Evolutionary conservation across 768 basidiomycete genomes (phyloP), one percentile per base, ranked within the genome.

Genomic region (Lentinula detonsa): DNA sequence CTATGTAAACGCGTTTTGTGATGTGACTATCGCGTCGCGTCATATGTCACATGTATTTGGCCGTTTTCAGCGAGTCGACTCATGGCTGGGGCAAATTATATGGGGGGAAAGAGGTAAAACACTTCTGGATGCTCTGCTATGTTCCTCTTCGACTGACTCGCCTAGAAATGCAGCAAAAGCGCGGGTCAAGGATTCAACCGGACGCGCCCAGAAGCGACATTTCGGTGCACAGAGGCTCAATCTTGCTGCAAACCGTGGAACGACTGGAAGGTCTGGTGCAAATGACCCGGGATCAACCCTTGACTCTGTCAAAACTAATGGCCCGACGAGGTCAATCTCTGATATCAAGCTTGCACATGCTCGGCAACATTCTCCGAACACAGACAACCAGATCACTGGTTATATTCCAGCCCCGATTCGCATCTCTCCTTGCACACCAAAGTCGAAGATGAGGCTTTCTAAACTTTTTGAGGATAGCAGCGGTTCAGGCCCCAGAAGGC

Each of bases 71-170:
- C 37, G 13, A 39, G 37, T 39, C 13, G 51, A 64, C 11, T 5
- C 56, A 87, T 88, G 86, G 73, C 74, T 21, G 87, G 88, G 5
- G 88, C 86, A 34, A 90, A 90, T 65, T 90, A 89, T 63, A 89
- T 87, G 86, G 88, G 88, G 23, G 88, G 88, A 11, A 86, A 82
- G 73, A 78, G 85, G 87, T 85, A 52, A 39, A 71, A n/a, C 11
- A 16, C 28, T 9, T 53, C 33, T 33, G 13, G 8, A 53, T 46
- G 5, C 35, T 21, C 39, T 50, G 45, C 10, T 39, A 7, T 39
- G 3, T 13, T 18, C 35, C 50, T 37, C n/a, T 49, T 40, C 54
- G 2, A 56, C 23, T 59, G 42, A 28, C 21, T 43, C 21, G 13
- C 56, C 21, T 42, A 90, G 88, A 66, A 89, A 83, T 66, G 76